Evolutionary conservation across 78 protist species (phyloP), one percentile per base, ranked within the genome.

Genomic region (Isochrysis galbana): DNA sequence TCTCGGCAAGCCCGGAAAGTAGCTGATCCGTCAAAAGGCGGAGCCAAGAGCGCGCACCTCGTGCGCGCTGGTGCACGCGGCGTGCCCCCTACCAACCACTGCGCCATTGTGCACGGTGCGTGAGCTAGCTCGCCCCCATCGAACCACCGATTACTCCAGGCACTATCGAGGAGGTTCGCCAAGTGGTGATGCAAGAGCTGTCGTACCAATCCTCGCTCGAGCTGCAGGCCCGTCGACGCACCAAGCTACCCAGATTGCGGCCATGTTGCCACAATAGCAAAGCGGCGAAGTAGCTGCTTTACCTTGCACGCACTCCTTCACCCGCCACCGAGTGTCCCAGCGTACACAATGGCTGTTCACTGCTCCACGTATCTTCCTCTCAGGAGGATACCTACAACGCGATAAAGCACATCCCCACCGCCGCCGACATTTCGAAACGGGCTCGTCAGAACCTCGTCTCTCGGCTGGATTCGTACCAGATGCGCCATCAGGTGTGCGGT

Each of bases 381-480:
- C 26, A 69, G 77, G 77, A 69, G 77, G 82, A 72, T 21, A 72
- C 82, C n/a, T 72, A 72, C 82, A 72, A 72, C 42, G 42, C 82
- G 42, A 72, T 72, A 38, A 17, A 34, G 82, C 42, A 22, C 36
- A 72, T 72, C 82, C 82, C 82, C 42, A 72, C 82, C 36, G 82
- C 82, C 5, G 82, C 82, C 36, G 82, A 72, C n/a, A 22, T 72
- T 42, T 19, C 82, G 14, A 4, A 21, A 19, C 42, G 19, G 25
- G 82, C 82, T 10, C 36, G 82, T 23, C 42, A 34, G 42, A 2
- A 36, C 42, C 82, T 72, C 44, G 82, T 72, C n/a, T 3, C 82
- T 7, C 82, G 82, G 21, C 82, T 72, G 46, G 82, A 72, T 14
- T 19, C 42, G 42, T 72, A 72, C 82, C 82, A 72, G 82, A 54